These are phyloP conservation scores for Alternaria gaisen DNA, from an alignment of 2,329 filamentous ascomycete genomes.

Conservation along the genomic window DNA sequence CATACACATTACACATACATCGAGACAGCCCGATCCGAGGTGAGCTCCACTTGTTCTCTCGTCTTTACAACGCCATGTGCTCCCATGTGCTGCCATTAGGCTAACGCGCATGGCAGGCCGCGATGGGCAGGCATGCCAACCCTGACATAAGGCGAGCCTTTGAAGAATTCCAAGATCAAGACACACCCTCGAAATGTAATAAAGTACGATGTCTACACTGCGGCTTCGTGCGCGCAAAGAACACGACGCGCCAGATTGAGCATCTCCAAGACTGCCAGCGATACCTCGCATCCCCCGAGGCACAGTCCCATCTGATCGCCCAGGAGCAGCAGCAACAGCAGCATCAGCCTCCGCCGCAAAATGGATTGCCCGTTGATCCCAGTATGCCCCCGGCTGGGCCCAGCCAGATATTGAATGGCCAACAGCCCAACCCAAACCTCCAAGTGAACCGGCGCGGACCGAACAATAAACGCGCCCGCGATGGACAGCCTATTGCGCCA, in stretches of 20 bases:
- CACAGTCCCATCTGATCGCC: slow-evolving; percentile 46
- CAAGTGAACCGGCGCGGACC: slow-evolving; percentile 56
- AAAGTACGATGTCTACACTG: slow-evolving; percentile 60
- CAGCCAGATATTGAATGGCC: slow-evolving; percentile 55
- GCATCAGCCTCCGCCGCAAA: slow-evolving; percentile 17
- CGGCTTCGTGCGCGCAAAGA: slow-evolving; percentile 61
- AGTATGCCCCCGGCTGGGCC: slow-evolving; percentile 32
- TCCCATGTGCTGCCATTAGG: slow-evolving; percentile 9
- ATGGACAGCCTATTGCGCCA: slow-evolving; percentile 49
- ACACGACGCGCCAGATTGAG: slow-evolving; percentile 61
- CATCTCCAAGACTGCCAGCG: slow-evolving; percentile 58
- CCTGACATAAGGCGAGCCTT: slow-evolving; percentile 52
- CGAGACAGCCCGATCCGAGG: slow-evolving; percentile 18
- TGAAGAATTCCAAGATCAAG: slow-evolving; percentile 53
- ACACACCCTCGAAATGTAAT: slow-evolving; percentile 57
- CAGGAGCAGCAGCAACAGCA: slow-evolving; percentile 23
- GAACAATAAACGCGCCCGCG: slow-evolving; percentile 51
- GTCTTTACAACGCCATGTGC: neutral
- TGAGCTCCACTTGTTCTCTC: slow-evolving; percentile 21
- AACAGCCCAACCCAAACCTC: slow-evolving; percentile 59
- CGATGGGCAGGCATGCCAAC: slow-evolving; percentile 51
- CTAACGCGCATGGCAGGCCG: slow-evolving; percentile 27
- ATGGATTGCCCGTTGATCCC: slow-evolving; percentile 26
- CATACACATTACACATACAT: slow-evolving; percentile 17
- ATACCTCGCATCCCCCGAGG: slow-evolving; percentile 57